Conservation (phyloP, 2,329 filamentous ascomycete species). For the Zasmidium cellare region DNA sequence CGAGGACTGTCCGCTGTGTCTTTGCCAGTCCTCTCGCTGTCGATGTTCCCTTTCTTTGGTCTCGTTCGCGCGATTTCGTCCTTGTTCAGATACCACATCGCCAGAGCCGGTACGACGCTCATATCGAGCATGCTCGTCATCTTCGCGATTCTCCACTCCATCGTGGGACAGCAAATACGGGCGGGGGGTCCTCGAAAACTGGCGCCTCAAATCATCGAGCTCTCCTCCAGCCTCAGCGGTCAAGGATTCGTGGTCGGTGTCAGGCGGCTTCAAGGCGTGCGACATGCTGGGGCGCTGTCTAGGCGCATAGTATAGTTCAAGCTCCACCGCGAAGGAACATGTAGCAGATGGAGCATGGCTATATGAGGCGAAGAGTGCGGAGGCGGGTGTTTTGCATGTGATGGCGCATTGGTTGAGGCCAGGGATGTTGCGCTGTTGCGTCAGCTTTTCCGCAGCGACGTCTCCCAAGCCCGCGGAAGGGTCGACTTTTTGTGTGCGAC, state of each 20-base stretch:
- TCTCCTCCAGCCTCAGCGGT: neutral
- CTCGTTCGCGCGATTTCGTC: conserved; percentile 12
- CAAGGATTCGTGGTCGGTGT: neutral
- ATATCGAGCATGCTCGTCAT: conserved; percentile 11
- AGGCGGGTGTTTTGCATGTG: neutral
- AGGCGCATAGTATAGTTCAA: neutral
- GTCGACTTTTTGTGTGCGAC: neutral
- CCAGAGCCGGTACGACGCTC: conserved; percentile 16
- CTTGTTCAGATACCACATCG: conserved; percentile 19
- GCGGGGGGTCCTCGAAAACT: conserved; percentile 9
- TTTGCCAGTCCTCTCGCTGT: conserved; percentile 11
- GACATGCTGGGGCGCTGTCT: neutral
- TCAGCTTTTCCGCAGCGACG: no score
- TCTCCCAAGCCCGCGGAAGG: neutral
- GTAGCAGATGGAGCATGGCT: neutral
- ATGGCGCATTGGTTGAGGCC: neutral
- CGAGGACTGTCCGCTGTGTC: conserved; percentile 37
- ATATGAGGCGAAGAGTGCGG: neutral
- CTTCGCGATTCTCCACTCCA: conserved; percentile 13
- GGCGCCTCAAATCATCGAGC: conserved; percentile 3
- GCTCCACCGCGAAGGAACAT: neutral
- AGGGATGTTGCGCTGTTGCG: neutral
- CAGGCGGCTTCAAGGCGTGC: neutral
- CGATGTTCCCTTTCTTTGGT: neutral
- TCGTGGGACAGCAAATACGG: conserved; percentile 10